Evolutionary conservation across 2,329 filamentous ascomycete genomes (phyloP).

Genomic region (Fusarium sp.): DNA sequence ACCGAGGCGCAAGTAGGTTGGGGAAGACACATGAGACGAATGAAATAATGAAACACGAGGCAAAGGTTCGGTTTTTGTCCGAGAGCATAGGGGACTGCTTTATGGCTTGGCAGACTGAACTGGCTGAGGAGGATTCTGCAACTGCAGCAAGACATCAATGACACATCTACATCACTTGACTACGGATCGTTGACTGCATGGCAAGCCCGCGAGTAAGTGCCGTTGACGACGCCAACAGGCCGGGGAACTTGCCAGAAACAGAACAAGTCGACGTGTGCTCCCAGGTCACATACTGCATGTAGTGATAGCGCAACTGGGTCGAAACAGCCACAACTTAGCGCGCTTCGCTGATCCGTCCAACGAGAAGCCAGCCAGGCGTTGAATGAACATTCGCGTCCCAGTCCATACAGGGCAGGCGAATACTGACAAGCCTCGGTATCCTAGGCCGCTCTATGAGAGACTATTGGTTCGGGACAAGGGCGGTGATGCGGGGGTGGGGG

Average conservation of each 20-base stretch:
- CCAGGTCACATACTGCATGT: not conserved
- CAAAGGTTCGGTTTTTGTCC: conserved; percentile 34
- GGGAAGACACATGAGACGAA: conserved; percentile 1
- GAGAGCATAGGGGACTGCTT: conserved; percentile 17
- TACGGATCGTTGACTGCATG: not conserved
- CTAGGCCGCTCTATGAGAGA: conserved; percentile 15
- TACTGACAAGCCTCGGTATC: conserved; percentile 32
- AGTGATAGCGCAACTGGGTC: conserved; percentile 23
- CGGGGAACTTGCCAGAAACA: conserved; percentile 16
- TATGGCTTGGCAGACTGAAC: not conserved
- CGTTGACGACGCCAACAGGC: not conserved
- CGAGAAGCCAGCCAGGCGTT: conserved; percentile 1
- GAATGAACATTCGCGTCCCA: conserved; percentile 1
- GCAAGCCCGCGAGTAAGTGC: too few relatives aligned
- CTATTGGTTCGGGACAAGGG: conserved; percentile 27
- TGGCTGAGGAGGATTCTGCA: conserved; percentile 6
- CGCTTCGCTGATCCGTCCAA: conserved; percentile 16
- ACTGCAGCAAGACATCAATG: not conserved
- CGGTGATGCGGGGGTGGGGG: conserved; percentile 29
- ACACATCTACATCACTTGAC: not conserved
- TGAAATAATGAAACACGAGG: conserved; percentile 17
- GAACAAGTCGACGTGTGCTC: conserved; percentile 13
- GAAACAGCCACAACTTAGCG: conserved; percentile 38
- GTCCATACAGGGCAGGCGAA: not conserved
- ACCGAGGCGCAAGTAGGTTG: conserved; percentile 33